Evolutionary conservation across 768 basidiomycete genomes (phyloP).

Genomic region (Pleurotus giganteus): DNA sequence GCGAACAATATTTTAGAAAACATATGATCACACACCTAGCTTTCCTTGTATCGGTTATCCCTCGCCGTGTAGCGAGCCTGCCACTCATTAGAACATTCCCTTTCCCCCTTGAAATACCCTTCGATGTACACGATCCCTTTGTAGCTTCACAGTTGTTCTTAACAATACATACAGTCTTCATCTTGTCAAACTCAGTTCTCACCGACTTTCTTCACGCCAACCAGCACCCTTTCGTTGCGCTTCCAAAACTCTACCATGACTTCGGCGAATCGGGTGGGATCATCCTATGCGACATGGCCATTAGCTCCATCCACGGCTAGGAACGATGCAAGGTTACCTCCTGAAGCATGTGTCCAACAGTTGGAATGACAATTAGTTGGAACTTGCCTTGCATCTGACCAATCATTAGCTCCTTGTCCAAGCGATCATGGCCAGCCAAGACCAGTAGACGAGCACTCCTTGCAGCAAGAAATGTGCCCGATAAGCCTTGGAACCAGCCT

Average conservation of each 20-base stretch:
- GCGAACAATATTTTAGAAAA: background rate
- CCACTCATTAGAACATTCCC: slow-evolving; percentile 8
- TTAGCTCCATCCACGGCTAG: background rate
- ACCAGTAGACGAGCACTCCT: slow-evolving; percentile 85
- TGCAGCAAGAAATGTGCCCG: slow-evolving; percentile 71
- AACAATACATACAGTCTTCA: background rate
- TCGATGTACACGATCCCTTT: slow-evolving; percentile 11
- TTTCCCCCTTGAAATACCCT: background rate
- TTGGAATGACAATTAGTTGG: slow-evolving; percentile 83
- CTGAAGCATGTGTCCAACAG: slow-evolving; percentile 92
- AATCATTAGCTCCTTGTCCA: slow-evolving; percentile 93
- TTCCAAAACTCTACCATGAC: slow-evolving; percentile 88
- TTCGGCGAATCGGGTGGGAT: slow-evolving; percentile 77
- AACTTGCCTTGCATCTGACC: slow-evolving; percentile 98
- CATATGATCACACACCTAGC: background rate
- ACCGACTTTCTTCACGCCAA: slow-evolving; percentile 60
- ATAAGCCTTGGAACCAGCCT: slow-evolving; percentile 94
- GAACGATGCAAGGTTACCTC: slow-evolving; percentile 56
- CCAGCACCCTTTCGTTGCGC: slow-evolving; percentile 72
- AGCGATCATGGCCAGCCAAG: slow-evolving; percentile 88
- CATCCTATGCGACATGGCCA: slow-evolving; percentile 64
- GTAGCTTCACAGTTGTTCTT: background rate
- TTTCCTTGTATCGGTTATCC: background rate
- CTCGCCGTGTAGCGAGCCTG: background rate
- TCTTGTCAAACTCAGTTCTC: slow-evolving; percentile 28